phyloP scores from a whole-genome alignment of 306 rosid species.

The Clitoria ternatea region DNA sequence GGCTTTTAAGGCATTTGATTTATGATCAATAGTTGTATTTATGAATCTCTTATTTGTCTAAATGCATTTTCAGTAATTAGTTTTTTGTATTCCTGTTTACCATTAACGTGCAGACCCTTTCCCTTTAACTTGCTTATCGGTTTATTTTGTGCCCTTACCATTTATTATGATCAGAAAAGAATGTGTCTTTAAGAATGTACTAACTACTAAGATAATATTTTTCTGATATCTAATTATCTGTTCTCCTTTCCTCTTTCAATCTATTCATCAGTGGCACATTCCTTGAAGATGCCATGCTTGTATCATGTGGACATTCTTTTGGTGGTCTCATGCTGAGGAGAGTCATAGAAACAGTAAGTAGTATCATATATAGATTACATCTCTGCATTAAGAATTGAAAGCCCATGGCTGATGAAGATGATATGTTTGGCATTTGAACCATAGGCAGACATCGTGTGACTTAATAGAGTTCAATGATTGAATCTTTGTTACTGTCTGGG shows the following conservation, averaged over 20 bases:
- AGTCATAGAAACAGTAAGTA: constrained; percentile 84
- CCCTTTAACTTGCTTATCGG: constrained; percentile 3
- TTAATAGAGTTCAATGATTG: not conserved
- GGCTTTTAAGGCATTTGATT: not conserved
- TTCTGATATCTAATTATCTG: constrained; percentile 20
- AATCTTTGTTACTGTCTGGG: constrained; percentile 6
- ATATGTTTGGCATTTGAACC: constrained; percentile 4
- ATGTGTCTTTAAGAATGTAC: constrained; percentile 5
- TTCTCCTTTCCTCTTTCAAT: not conserved
- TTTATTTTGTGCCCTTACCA: not conserved
- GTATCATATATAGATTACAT: constrained; percentile 2
- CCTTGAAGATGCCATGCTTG: constrained; percentile 92
- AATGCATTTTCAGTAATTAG: not conserved
- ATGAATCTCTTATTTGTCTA: not conserved
- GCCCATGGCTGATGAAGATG: constrained; percentile 2
- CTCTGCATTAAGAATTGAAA: constrained; percentile 13
- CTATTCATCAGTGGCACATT: constrained; percentile 63
- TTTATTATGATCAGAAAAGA: not conserved
- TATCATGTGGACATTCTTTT: constrained; percentile 98
- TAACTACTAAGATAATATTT: not conserved
- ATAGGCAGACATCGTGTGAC: not conserved
- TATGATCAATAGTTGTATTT: not conserved
- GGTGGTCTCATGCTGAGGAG: constrained; percentile 95
- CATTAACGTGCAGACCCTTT: not conserved
- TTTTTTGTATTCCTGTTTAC: not conserved